Evolutionary conservation across 2,329 filamentous ascomycete species (phyloP).

Genomic region (Ophiostoma australiae): DNA sequence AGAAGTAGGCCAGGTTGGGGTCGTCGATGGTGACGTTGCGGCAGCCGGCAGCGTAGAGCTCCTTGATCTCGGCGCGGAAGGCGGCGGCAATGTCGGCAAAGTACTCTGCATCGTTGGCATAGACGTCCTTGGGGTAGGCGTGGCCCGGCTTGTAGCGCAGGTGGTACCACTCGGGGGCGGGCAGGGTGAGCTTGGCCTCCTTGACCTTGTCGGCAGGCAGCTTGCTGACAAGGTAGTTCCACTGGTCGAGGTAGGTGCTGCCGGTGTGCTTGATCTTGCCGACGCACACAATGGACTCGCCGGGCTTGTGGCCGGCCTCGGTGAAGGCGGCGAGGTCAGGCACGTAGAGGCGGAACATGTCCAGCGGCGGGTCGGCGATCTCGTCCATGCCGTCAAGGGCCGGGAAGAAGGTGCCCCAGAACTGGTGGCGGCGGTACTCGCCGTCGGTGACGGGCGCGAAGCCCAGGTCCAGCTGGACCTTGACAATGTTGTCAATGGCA

Average conservation of each 20-base stretch:
- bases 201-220: conserved; percentile 57
- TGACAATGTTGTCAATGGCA: conserved; percentile 55
- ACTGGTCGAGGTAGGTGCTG: conserved; percentile 42
- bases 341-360: conserved; percentile 39
- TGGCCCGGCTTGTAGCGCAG: conserved; percentile 46
- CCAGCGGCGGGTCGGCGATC: conserved; percentile 33
- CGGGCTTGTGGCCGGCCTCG: conserved; percentile 44
- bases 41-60: conserved; percentile 47
- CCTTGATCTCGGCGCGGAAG: conserved; percentile 45
- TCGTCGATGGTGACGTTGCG: conserved; percentile 56
- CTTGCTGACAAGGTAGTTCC: conserved; percentile 39
- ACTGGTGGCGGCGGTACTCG: conserved; percentile 47
- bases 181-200: conserved; percentile 60
- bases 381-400: conserved; percentile 42
- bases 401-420: conserved; percentile 36
- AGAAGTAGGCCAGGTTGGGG: conserved; percentile 62
- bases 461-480: conserved; percentile 54
- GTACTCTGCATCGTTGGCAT: conserved; percentile 45
- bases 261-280: conserved; percentile 45
- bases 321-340: conserved; percentile 42
- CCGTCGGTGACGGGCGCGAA: conserved; percentile 56
- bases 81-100: conserved; percentile 49
- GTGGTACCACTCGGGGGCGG: conserved; percentile 60
- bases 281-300: conserved; percentile 43
- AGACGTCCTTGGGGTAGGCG: conserved; percentile 47